Evolutionary conservation across 371 early-diverging fungal genomes (phyloP), one percentile per base, ranked within the genome.

Genomic region (Entomophthora muscae): DNA sequence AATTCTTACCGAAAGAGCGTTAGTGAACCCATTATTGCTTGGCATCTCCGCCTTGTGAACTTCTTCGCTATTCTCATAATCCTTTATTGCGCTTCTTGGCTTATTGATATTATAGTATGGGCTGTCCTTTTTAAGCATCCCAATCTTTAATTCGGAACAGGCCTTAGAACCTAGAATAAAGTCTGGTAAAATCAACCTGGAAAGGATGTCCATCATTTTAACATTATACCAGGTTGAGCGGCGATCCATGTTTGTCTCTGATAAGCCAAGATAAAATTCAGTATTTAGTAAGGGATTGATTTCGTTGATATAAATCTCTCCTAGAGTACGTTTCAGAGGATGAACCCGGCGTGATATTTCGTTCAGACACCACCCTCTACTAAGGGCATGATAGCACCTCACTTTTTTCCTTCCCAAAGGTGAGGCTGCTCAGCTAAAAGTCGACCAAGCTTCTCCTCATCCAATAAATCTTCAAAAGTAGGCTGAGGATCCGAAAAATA

Each of bases 351-450:
- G 73, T 24, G 83, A 74, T 64, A 88, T 68, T 65, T 85, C 85
- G 64, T 88, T 85, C 58, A 84, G 63, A 69, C 76, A 84, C 83
- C 82, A 85, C n/a, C 86, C 89, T 56, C 79, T 75, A 1, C 78
- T 78, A 27, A 77, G 59, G 24, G 82, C 82, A 66, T 85, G 83
- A 68, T 86, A 88, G 3, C 80, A 74, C 7, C 77, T 72, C 1
- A 65, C 70, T 2, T 69, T 21, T 65, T 63, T 13, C 86, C 86
- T 59, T 66, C 70, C 68, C 80, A 85, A 53, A 76, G 72, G 65
- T 88, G 89, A 12, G 78, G 78, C 64, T 85, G 86, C 1, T 63
- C 64, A 0, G 86, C 85, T 3, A 85, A 61, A n/a, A 7, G 26
- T 3, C 26, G 23, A n/a, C 23, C 54, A 3, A 53, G n/a, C n/a